Evolutionary conservation across 805 yeast genomes (phyloP), one percentile per base, ranked within the genome.

Genomic region (Schwanniomyces sp.): DNA sequence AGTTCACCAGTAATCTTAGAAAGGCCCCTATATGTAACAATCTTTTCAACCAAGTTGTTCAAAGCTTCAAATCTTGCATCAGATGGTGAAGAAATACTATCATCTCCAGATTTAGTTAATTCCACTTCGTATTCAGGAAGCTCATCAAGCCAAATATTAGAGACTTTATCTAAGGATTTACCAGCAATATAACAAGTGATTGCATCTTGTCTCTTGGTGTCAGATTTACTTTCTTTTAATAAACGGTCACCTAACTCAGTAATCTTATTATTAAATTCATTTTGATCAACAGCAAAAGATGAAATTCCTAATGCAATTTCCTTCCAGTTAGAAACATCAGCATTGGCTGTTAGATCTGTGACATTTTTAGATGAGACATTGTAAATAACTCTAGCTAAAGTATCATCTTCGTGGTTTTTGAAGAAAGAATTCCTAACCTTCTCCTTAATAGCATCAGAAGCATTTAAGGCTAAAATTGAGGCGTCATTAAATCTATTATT

Each of bases 21-120:
- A 37, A 78, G 72, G 26, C 85, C 74, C 57, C 86, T 78, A 64
- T 84, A 91, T 24, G 88, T 85, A 32, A 90, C 80, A 51, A 91
- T 79, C 67, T 91, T 91, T 64, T 88, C 96, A 44, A 89, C 86
- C 61, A 91, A 86, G 58, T 82, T 85, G 45, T 86, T 85, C 63
- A 92, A 74, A 7, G 96, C 86, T 55, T 81, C 86, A 55, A 86
- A 83, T 59, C 90, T 90, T 18, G 96, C 96, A 53, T 86, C 94
- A 46, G 86, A 85, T 1, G 89, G 82, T 2, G 96, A 80, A 0
- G 69, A 45, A 36, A 79, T 63, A 34, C 72, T 64, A 27, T 52
- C 49, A 53, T 81, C 85, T 26, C 70, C 59, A 1, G 72, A 60
- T 41, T 76, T 68, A 58, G 86, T 71, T 46, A 75, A 69, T 29